Percentiles rank a stretch among this genome's conserved stretches.
These are phyloP conservation scores for Arthrobotrys megalospora DNA, from an alignment of 2,329 filamentous ascomycete genomes.

Conservation along the genomic window DNA sequence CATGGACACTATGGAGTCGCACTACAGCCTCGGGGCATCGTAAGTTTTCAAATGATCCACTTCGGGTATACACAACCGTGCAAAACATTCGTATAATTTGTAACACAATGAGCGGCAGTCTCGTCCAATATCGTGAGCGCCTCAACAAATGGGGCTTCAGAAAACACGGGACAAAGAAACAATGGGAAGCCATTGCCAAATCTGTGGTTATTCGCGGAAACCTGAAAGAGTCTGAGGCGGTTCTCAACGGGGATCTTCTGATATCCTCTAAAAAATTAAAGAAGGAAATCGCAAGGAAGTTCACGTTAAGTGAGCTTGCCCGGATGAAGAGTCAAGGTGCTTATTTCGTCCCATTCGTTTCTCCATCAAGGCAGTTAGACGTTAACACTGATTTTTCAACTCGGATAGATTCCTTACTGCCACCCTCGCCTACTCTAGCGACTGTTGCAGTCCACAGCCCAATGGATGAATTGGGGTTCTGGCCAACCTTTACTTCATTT, in stretches of 20 bases:
- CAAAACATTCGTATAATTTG: not conserved
- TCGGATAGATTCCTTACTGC: not conserved
- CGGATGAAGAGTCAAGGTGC: constrained; percentile 19
- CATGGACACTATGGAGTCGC: constrained; percentile 38
- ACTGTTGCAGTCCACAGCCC: constrained; percentile 36
- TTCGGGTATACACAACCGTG: not conserved
- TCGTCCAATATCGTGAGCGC: constrained; percentile 46
- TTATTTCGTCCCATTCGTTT: too few species aligned
- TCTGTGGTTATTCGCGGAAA: constrained; percentile 10
- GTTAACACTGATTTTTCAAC: not conserved
- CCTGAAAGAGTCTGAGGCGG: constrained; percentile 19
- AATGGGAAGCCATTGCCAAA: constrained; percentile 40
- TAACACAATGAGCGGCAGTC: not conserved
- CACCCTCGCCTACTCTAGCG: not conserved
- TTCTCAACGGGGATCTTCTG: constrained; percentile 16
- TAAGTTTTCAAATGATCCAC: constrained; percentile 12
- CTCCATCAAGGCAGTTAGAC: not conserved
- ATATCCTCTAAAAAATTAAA: constrained; percentile 16
- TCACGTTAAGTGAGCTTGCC: constrained; percentile 27
- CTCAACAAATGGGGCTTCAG: constrained; percentile 48
- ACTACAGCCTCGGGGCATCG: constrained; percentile 40
- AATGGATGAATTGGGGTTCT: not conserved
- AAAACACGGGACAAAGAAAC: constrained; percentile 22
- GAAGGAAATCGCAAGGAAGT: constrained; percentile 35
- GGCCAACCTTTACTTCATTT: not conserved